A percentile compares a stretch with the other conserved stretches of the same genome.
phyloP scores from a whole-genome alignment of 805 yeast species.

The Saccharomycopsis olivae region DNA sequence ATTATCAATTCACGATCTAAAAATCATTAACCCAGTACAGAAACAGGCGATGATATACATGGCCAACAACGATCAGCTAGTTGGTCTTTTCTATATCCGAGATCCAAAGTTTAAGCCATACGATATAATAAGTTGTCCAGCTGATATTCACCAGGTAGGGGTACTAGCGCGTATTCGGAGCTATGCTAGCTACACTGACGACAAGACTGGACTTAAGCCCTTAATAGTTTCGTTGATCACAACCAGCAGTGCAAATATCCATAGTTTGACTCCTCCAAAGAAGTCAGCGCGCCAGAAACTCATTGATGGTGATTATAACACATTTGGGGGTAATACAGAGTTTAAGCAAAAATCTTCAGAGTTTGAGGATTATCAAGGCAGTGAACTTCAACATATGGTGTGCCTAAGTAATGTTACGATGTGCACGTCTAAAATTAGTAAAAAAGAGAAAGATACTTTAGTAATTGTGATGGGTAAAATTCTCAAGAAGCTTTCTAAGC shows the following conservation, averaged over 20 bases:
- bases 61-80: slow-evolving; percentile 10
- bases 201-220: slow-evolving; percentile 9
- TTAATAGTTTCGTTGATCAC: slow-evolving; percentile 9
- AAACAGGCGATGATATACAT: slow-evolving; percentile 15
- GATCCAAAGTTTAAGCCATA: slow-evolving; percentile 11
- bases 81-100: slow-evolving; percentile 16
- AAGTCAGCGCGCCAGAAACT: too few species aligned
- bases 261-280: slow-evolving; percentile 10
- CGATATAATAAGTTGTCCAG: slow-evolving; percentile 7
- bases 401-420: slow-evolving; percentile 9
- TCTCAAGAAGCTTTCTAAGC: slow-evolving; percentile 4
- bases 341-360: not conserved
- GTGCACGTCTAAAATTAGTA: slow-evolving; percentile 1
- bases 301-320: too few species aligned
- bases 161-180: slow-evolving; percentile 9
- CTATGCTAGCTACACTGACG: slow-evolving; percentile 5
- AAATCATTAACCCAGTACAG: slow-evolving; percentile 16
- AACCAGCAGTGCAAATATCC: slow-evolving; percentile 1
- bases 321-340: too few species aligned
- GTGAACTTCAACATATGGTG: slow-evolving; percentile 6
- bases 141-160: slow-evolving; percentile 15
- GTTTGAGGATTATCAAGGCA: slow-evolving; percentile 5
- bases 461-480: slow-evolving; percentile 1
- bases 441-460: too few species aligned
- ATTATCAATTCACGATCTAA: slow-evolving; percentile 8